Base-by-base conservation (phyloP, 2,329 filamentous ascomycete genomes). In the Colletotrichum gloeosporioides region DNA sequence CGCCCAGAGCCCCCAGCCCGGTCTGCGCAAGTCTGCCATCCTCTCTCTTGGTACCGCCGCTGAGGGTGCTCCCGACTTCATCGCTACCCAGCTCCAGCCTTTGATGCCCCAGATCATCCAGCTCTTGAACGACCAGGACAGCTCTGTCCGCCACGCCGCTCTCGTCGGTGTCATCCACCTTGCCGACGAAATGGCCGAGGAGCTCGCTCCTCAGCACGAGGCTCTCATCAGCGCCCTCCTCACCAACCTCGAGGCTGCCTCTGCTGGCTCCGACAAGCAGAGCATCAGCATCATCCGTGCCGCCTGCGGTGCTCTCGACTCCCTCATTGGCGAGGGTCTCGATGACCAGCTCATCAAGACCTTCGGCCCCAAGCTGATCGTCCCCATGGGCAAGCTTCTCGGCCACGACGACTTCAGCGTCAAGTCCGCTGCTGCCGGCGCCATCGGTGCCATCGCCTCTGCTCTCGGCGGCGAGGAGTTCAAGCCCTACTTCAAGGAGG, bases 21-120 rank as follows among this genome's bases (percentile, higher is more conserved):
- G 95, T 80, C 94, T 94, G 87, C 93, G 96, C 76, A 95, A 96
- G 86, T 96, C 96, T 71, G 96, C 95, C 86, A 97, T 99, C 82
- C 90, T 99, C 78, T 94, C 96, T 65, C 91, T 99, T 7, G 96
- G 96, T 76, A 98, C 96, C 88, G 96, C 95, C 80, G 96, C 98
- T 69, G 97, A 99, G 88, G 97, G 97, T 80, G 96, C 97, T 34
- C 97, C 97, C 18, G 97, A 99, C 85, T 99, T 99, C 86, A 96
- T 99, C 82, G 95, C 95, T 78, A 98, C 96, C 25, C 97, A 99
- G 86, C 92, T 99, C 78, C 90, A 94, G 82, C 91, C 94, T 79
- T 94, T 99, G 79, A 92, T 99, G 84, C 97, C 97, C 65, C 90
- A 95, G 80, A 93, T 99, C 75, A 90, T 98, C 74, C 93, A 92